Conservation (phyloP, 83 land plant species). For the Picea abies region DNA sequence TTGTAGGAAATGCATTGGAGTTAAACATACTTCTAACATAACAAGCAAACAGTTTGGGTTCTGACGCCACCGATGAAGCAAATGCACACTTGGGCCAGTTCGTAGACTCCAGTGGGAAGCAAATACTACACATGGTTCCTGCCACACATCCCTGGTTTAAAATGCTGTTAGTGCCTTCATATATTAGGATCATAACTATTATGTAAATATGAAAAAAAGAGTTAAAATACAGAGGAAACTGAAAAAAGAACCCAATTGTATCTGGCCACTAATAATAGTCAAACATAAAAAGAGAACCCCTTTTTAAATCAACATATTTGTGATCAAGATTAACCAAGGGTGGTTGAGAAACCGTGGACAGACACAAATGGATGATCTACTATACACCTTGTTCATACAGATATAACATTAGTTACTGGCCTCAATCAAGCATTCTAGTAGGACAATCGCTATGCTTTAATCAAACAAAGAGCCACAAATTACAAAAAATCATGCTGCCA, state of each 20-base stretch:
- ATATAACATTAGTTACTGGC: background rate
- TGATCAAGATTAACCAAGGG: too few relatives aligned
- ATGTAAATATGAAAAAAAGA: background rate
- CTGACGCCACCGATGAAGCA: slow-evolving; percentile 72
- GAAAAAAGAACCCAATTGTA: background rate
- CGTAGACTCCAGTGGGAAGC: slow-evolving; percentile 82
- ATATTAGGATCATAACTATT: background rate
- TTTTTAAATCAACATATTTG: too few relatives aligned
- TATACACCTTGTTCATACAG: background rate
- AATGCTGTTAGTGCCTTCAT: background rate
- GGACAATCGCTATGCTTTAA: background rate
- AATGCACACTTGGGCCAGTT: slow-evolving; percentile 74
- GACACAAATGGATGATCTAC: too few relatives aligned
- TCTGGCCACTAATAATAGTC: too few relatives aligned
- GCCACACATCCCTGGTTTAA: slow-evolving; percentile 58
- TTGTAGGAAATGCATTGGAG: background rate
- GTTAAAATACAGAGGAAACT: background rate
- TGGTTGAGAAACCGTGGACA: too few relatives aligned
- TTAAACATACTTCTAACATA: slow-evolving; percentile 58
- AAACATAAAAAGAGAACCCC: too few relatives aligned
- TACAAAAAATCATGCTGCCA: too few relatives aligned
- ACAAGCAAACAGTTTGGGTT: slow-evolving; percentile 63
- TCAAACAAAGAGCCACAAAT: too few relatives aligned
- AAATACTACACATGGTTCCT: slow-evolving; percentile 88
- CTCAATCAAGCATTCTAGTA: background rate